A percentile compares a stretch with the other conserved stretches of the same genome.
Conservation (phyloP, 352 stramenopile genomes). For the Globisporangium lucens region DNA sequence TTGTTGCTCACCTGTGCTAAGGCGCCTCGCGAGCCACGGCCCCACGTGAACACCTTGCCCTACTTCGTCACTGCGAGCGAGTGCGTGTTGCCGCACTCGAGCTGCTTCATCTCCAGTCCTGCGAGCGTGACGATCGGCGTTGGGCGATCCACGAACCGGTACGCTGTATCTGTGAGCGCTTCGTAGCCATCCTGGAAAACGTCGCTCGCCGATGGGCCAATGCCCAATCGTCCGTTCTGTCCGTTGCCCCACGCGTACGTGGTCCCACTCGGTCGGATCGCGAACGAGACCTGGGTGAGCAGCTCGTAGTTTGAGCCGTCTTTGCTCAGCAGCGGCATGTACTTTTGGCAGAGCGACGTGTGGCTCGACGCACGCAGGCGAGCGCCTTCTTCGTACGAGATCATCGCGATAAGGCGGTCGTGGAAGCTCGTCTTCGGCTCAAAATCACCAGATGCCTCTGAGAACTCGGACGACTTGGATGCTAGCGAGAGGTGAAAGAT, state of each 20-base stretch:
- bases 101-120: constrained; percentile 44
- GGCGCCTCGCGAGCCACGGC: constrained; percentile 42
- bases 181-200: constrained; percentile 67
- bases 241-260: constrained; percentile 66
- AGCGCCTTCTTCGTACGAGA: constrained; percentile 27
- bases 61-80: constrained; percentile 47
- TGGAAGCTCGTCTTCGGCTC: neutral
- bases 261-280: constrained; percentile 44
- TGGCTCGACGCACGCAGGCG: constrained; percentile 26
- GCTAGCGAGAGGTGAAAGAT: constrained; percentile 1
- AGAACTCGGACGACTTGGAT: neutral
- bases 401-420: constrained; percentile 29
- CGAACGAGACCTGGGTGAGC: constrained; percentile 42
- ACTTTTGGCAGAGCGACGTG: constrained; percentile 20
- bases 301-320: constrained; percentile 33
- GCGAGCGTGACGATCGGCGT: constrained; percentile 40
- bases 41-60: constrained; percentile 62
- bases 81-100: constrained; percentile 50
- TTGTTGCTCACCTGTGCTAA: constrained; percentile 25
- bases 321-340: constrained; percentile 28
- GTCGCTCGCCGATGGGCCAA: constrained; percentile 24
- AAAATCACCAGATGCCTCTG: constrained; percentile 4
- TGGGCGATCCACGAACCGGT: constrained; percentile 47
- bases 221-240: constrained; percentile 52
- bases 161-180: constrained; percentile 59